A percentile compares a stretch with the other conserved stretches of the same genome.
These are phyloP conservation scores for Platanthera zijinensis DNA, from an alignment of 106 monocot species.

Conservation along the genomic window DNA sequence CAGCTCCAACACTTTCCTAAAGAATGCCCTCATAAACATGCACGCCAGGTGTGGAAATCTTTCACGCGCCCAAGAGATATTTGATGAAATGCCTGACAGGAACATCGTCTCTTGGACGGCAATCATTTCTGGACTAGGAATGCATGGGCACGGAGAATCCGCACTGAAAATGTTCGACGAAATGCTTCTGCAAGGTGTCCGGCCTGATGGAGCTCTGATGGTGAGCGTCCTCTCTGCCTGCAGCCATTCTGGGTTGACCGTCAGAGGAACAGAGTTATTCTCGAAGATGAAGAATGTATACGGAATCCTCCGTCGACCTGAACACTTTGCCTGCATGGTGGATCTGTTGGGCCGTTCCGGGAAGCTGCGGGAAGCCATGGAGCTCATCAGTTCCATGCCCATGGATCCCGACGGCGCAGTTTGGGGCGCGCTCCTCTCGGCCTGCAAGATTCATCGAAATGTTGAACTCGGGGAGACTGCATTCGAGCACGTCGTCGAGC, in stretches of 20 bases:
- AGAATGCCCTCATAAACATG: constrained; percentile 65
- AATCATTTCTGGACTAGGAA: constrained; percentile 54
- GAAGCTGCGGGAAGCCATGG: constrained; percentile 34
- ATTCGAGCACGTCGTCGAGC: constrained; percentile 33
- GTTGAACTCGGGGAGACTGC: constrained; percentile 45
- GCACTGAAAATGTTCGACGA: constrained; percentile 39
- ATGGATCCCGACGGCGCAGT: constrained; percentile 59
- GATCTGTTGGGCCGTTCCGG: constrained; percentile 80
- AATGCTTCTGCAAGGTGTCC: constrained; percentile 35
- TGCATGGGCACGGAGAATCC: constrained; percentile 47
- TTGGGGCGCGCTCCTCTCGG: constrained; percentile 72
- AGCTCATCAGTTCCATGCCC: constrained; percentile 49
- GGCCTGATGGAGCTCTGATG: constrained; percentile 53
- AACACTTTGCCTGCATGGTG: constrained; percentile 74
- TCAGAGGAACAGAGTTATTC: constrained; percentile 46
- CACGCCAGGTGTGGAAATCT: constrained; percentile 62
- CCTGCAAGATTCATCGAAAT: constrained; percentile 74
- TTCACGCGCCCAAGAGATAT: constrained; percentile 31
- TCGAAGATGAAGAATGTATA: constrained; percentile 27
- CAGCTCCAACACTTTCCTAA: constrained; percentile 27
- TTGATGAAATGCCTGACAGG: constrained; percentile 40
- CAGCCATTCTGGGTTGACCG: constrained; percentile 60
- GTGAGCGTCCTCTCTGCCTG: constrained; percentile 69
- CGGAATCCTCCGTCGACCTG: constrained; percentile 23
- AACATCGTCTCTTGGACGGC: constrained; percentile 74